Evolutionary conservation across 495 filamentous ascomycete genomes (phyloP), one percentile per base, ranked within the genome.

Genomic region (Usnea hakonensis): DNA sequence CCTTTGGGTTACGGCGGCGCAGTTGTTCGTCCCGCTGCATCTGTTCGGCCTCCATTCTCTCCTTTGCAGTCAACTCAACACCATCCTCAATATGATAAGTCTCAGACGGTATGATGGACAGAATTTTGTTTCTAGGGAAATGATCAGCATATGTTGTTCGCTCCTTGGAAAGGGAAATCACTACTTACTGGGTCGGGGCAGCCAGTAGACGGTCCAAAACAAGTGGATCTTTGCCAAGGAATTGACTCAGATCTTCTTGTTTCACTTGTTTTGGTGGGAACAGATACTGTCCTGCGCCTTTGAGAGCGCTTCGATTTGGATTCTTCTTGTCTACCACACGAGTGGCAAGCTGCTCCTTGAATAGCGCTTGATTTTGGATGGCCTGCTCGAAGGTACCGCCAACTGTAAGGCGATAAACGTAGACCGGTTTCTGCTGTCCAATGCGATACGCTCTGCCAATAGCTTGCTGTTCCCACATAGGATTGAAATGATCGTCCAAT

Each of bases 361-460:
- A 95, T 21, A 91, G 69, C 1, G 85, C 78, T 48, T 81, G 83
- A 68, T 90, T 89, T 60, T 88, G 82, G 23, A 92, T 74, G 1
- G 77, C 76, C 32, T 86, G 81, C 69, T 96, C 90, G 68, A 85
- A 90, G 0, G 91, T 95, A 3, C 91, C 92, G 6, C 84, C 90
- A 17, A 83, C 76, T 28, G 87, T 74, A 57, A 97, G 83, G n/a
- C 88, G 87, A 70, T 97, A 97, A 4, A 97, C 90, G 72, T 79
- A 95, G 2, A 96, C 91, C 1, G 80, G 78, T 65, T 95, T 96
- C 21, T 71, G 73, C 68, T 97, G 93, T 0, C 93, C 92, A 26
- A 97, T 78, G 3, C 93, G 89, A 70, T 95, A 95, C 1, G 88
- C 87, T 65, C 93, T 81, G 11, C 90, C 92, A 59, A 97, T 82